Conservation (phyloP, 495 filamentous ascomycete genomes). For the Penicillium malachiteum region DNA sequence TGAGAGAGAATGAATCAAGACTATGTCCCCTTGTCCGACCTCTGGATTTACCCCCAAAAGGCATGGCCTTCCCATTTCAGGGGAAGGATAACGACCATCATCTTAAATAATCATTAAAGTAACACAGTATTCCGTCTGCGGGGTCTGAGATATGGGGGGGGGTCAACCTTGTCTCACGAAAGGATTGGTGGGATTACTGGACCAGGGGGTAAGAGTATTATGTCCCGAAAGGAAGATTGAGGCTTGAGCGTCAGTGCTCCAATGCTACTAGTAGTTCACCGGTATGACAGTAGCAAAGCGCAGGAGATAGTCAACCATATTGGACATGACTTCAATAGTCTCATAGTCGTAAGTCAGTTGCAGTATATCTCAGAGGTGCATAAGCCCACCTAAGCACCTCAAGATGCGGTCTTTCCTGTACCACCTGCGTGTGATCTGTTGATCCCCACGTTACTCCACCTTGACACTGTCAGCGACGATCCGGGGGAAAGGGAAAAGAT, state of each 20-base stretch:
- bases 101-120: conserved; percentile 16
- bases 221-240: background rate
- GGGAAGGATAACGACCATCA: background rate
- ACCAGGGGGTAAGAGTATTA: background rate
- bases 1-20: background rate
- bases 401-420: too few species aligned
- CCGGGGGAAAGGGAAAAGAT: background rate
- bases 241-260: conserved; percentile 12
- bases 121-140: conserved; percentile 13
- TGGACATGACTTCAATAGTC: too few species aligned
- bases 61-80: background rate
- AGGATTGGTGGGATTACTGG: conserved; percentile 26
- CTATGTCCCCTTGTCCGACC: background rate
- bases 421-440: too few species aligned
- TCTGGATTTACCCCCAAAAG: background rate
- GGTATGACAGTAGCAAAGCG: background rate
- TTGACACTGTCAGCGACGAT: background rate
- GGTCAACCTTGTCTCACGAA: background rate
- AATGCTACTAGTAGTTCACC: background rate
- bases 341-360: too few species aligned
- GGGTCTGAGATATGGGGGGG: background rate
- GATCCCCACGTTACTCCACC: too few species aligned
- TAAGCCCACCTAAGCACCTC: too few species aligned
- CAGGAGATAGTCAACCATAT: too few species aligned
- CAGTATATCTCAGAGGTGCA: too few species aligned